Evolutionary conservation across 2,329 filamentous ascomycete species (phyloP).

Genomic region (Davidsoniella virescens): DNA sequence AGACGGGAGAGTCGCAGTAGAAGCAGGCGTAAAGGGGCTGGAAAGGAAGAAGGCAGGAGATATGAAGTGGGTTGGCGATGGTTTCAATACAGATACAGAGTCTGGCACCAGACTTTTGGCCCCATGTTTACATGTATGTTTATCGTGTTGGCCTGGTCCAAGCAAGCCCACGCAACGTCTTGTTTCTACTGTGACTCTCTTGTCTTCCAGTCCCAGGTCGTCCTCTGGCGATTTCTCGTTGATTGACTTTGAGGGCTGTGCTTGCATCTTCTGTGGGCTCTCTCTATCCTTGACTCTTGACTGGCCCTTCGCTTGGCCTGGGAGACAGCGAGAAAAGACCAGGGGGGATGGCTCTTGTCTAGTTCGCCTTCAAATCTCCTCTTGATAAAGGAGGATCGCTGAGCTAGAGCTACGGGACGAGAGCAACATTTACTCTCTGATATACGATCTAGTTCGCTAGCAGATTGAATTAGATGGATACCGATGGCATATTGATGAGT

Average conservation of each 20-base stretch:
- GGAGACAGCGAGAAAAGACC: too few relatives aligned
- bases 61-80: conserved; percentile 6
- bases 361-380: too few relatives aligned
- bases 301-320: neutral
- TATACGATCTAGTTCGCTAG: too few relatives aligned
- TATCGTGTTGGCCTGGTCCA: neutral
- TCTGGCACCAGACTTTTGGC: conserved; percentile 1
- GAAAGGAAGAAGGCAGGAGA: conserved; percentile 5
- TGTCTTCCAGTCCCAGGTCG: neutral
- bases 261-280: neutral
- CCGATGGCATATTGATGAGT: too few relatives aligned
- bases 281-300: neutral
- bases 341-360: too few relatives aligned
- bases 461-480: too few relatives aligned
- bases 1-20: conserved; percentile 2
- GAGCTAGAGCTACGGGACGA: too few relatives aligned
- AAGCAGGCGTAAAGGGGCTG: conserved; percentile 11
- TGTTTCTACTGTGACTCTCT: neutral
- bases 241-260: neutral
- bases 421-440: too few relatives aligned
- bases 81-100: conserved; percentile 1
- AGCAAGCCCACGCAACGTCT: too few relatives aligned
- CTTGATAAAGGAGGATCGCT: too few relatives aligned
- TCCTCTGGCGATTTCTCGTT: too few relatives aligned
- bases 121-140: neutral